Percentiles rank a stretch among this genome's conserved stretches.
Evolutionary conservation across 257 asterid genomes (phyloP).

Genomic region (Fraxinus excelsior): DNA sequence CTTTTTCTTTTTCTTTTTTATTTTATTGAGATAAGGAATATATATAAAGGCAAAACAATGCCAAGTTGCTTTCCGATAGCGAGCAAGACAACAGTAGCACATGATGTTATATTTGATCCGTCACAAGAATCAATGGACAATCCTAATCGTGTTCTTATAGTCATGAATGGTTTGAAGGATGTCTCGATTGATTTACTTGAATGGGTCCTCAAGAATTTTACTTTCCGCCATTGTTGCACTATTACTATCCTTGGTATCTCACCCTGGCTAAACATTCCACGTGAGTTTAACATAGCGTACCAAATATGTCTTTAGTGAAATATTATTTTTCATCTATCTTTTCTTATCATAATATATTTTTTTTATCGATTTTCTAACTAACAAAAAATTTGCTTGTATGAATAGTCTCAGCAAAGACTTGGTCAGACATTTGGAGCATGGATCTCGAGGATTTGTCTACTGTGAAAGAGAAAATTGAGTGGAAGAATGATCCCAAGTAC

Average conservation of each 20-base stretch:
- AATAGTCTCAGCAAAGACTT: conserved; percentile 65
- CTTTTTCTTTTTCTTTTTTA: not conserved
- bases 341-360: not conserved
- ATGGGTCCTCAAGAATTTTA: conserved; percentile 62
- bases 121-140: conserved; percentile 29
- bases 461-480: conserved; percentile 33
- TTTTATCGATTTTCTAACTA: not conserved
- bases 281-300: conserved; percentile 21
- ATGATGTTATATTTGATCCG: conserved; percentile 24
- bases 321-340: not conserved
- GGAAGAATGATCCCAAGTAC: conserved; percentile 52
- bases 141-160: conserved; percentile 51
- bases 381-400: not conserved
- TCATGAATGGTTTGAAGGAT: conserved; percentile 61
- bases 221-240: conserved; percentile 37
- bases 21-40: not conserved
- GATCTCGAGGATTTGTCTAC: conserved; percentile 40
- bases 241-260: conserved; percentile 54
- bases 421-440: conserved; percentile 54
- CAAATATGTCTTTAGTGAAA: too few species aligned
- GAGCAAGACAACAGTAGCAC: conserved; percentile 4
- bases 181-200: conserved; percentile 55
- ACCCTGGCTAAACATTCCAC: conserved; percentile 66
- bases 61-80: conserved; percentile 18
- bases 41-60: conserved; percentile 7